Percentiles rank a stretch among this genome's conserved stretches.
These are phyloP conservation scores for Pyrenophora graminea DNA, from an alignment of 2,329 filamentous ascomycete species.

Conservation along the genomic window DNA sequence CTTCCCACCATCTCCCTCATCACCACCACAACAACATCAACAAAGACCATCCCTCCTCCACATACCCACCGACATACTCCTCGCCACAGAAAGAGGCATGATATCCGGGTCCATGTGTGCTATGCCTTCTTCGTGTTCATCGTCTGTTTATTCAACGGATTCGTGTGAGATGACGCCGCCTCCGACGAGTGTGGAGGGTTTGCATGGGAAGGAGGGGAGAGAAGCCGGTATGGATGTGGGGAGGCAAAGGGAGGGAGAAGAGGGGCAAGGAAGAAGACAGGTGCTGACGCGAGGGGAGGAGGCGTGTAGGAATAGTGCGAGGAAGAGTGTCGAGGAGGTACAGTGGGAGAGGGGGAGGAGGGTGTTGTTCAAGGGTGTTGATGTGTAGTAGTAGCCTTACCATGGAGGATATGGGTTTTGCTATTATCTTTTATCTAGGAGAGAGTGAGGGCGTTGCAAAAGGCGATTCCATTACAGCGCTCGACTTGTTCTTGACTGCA, in stretches of 20 bases:
- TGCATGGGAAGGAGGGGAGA: too few species aligned
- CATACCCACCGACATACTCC: conserved; percentile 18
- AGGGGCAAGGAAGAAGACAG: neutral
- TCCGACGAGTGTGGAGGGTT: too few species aligned
- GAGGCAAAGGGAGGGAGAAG: too few species aligned
- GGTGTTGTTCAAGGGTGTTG: conserved; percentile 28
- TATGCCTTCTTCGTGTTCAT: neutral
- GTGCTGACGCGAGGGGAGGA: conserved; percentile 16
- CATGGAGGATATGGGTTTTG: neutral
- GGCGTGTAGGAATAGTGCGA: conserved; percentile 7
- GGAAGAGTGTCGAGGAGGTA: conserved; percentile 1
- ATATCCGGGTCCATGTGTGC: conserved; percentile 11
- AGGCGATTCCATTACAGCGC: too few species aligned
- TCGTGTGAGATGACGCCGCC: too few species aligned
- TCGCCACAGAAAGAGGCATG: conserved; percentile 31
- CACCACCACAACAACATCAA: neutral
- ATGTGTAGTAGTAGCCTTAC: conserved; percentile 8
- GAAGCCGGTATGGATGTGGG: too few species aligned
- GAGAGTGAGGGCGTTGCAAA: too few species aligned
- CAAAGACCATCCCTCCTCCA: neutral
- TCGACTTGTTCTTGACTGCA: too few species aligned
- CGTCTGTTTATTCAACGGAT: neutral
- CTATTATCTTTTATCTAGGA: too few species aligned
- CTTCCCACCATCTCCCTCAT: neutral
- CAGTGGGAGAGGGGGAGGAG: conserved; percentile 13